A percentile compares a stretch with the other conserved stretches of the same genome.
phyloP scores from a whole-genome alignment of 2,329 filamentous ascomycete genomes.

The Trichoderma aggressivum region DNA sequence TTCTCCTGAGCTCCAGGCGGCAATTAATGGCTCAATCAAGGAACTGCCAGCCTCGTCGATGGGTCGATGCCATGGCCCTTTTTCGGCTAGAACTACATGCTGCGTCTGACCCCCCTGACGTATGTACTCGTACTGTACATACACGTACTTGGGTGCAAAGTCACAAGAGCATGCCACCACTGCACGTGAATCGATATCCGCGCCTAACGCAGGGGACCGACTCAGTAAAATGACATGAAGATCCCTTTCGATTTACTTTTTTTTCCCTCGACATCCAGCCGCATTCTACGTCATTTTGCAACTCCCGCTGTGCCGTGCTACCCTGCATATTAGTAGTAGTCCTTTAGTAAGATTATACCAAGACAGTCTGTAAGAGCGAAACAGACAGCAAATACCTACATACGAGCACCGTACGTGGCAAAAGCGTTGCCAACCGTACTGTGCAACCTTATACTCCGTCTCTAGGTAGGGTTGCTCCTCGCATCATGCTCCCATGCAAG shows the following conservation, averaged over 20 bases:
- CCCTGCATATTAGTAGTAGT: background rate
- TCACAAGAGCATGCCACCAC: background rate
- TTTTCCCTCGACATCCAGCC: background rate
- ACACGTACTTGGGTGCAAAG: background rate
- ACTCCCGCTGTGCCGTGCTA: background rate
- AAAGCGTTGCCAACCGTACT: background rate
- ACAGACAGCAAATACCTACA: background rate
- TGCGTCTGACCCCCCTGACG: background rate
- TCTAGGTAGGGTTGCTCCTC: background rate
- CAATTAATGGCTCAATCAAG: slow-evolving; percentile 4
- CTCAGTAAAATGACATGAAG: background rate
- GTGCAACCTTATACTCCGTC: background rate
- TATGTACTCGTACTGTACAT: too few species aligned
- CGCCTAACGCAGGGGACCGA: background rate
- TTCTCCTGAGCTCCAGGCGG: background rate
- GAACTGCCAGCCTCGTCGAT: background rate
- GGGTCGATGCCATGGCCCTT: background rate
- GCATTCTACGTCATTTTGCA: background rate
- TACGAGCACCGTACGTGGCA: background rate
- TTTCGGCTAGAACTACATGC: background rate
- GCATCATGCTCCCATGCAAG: background rate
- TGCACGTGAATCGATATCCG: slow-evolving; percentile 1
- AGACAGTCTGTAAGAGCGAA: background rate
- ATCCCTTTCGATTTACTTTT: background rate
- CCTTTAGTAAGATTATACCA: background rate